Evolutionary conservation across 371 early-diverging fungal species (phyloP).

Genomic region (Umbelopsis sp.): DNA sequence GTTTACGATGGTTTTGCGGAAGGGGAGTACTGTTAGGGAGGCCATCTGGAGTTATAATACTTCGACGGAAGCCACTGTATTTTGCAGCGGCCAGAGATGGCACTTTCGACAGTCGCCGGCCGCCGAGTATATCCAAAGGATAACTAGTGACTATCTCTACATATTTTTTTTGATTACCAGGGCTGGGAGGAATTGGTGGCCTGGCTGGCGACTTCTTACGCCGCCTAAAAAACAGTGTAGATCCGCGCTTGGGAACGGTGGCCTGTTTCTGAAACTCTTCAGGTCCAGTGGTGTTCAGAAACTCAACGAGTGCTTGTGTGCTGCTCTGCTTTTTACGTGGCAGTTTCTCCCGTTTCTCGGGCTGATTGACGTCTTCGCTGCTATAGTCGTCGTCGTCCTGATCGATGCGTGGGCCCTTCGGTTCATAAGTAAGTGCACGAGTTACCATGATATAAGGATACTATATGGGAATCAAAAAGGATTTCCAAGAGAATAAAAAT

Average conservation of each 20-base stretch:
- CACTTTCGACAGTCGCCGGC: neutral
- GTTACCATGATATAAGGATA: conserved; percentile 26
- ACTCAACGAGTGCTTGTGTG: conserved; percentile 49
- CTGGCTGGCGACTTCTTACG: conserved; percentile 31
- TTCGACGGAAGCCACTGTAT: neutral
- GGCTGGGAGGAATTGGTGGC: neutral
- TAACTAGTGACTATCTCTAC: conserved; percentile 9
- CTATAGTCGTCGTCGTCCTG: conserved; percentile 31
- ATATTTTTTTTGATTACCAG: conserved; percentile 3
- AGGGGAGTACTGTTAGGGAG: conserved; percentile 3
- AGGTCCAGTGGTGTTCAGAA: conserved; percentile 50
- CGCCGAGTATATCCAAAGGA: conserved; percentile 3
- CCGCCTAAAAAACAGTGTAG: conserved; percentile 33
- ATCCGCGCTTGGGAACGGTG: conserved; percentile 28
- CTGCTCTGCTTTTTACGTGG: conserved; percentile 35
- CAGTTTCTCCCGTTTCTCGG: conserved; percentile 4
- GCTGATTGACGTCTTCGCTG: neutral
- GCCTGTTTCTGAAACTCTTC: conserved; percentile 44
- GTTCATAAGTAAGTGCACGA: conserved; percentile 25
- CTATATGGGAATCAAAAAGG: conserved; percentile 9
- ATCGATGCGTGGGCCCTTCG: conserved; percentile 37
- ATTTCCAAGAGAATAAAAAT: too few species aligned
- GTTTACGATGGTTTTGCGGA: conserved; percentile 5
- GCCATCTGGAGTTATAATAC: conserved; percentile 6
- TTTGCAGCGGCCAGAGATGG: conserved; percentile 4